phyloP scores from a whole-genome alignment of 352 stramenopile genomes.

The Phytophthora aleatoria region DNA sequence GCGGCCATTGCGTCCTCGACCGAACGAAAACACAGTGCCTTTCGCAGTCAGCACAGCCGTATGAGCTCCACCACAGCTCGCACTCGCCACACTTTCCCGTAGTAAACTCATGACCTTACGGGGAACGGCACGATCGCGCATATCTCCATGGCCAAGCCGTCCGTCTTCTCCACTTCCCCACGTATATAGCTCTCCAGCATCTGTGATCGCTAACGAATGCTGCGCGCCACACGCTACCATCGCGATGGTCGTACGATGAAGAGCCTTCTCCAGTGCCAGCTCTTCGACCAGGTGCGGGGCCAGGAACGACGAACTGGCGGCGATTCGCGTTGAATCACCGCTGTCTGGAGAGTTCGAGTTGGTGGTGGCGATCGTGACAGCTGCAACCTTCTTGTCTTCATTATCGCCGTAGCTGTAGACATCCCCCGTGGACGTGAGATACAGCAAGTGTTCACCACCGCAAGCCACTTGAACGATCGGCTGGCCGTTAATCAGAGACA shows the following conservation, averaged over 20 bases:
- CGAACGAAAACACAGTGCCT: slow-evolving; percentile 74
- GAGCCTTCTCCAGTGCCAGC: slow-evolving; percentile 78
- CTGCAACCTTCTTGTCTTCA: slow-evolving; percentile 57
- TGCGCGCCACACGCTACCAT: slow-evolving; percentile 73
- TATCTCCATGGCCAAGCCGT: slow-evolving; percentile 77
- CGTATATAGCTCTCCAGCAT: slow-evolving; percentile 76
- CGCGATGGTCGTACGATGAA: slow-evolving; percentile 69
- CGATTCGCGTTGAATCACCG: slow-evolving; percentile 11
- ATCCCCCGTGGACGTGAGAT: slow-evolving; percentile 74
- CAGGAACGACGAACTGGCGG: slow-evolving; percentile 45
- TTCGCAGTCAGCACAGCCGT: slow-evolving; percentile 73
- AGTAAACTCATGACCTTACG: slow-evolving; percentile 86
- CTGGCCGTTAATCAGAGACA: slow-evolving; percentile 58
- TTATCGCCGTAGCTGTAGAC: slow-evolving; percentile 81
- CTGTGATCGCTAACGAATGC: slow-evolving; percentile 75
- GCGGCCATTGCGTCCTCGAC: slow-evolving; percentile 71
- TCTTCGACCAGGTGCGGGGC: slow-evolving; percentile 74
- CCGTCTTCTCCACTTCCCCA: slow-evolving; percentile 87
- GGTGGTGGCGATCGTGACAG: slow-evolving; percentile 17
- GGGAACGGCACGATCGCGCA: slow-evolving; percentile 73
- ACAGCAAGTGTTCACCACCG: slow-evolving; percentile 77
- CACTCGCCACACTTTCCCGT: slow-evolving; percentile 59
- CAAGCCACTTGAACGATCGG: slow-evolving; percentile 76
- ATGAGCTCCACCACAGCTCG: slow-evolving; percentile 82
- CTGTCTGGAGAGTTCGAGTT: background rate